Evolutionary conservation across 805 yeast species (phyloP), one percentile per base, ranked within the genome.

Genomic region (Kodamaea nitidulidarum): DNA sequence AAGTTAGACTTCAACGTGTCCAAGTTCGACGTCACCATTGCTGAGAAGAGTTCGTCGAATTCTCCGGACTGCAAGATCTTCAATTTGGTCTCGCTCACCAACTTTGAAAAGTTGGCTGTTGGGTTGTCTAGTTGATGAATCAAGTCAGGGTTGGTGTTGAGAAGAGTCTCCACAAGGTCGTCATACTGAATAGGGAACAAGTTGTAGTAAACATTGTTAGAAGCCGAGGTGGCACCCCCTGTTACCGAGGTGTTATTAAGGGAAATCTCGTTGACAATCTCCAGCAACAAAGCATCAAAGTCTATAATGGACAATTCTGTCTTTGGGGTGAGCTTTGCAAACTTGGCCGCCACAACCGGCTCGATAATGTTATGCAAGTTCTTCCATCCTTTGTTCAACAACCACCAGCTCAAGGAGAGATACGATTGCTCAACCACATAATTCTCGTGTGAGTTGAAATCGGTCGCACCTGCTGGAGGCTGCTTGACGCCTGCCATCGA

Each of bases 361-460:
- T 78, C 77, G 20, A 87, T 76, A 15, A 71, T 60, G 20, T 68
- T 62, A 15, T 76, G 70, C 25, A 86, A 63, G 24, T 70, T 64
- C 15, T 70, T 51, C 88, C 93, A 88, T 0, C 98, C 98, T 47
- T 80, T 77, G 58, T 91, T 88, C 36, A 91, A 67, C 33, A 91
- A 60, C 96, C 96, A 91, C 96, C 97, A 91, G 44, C 90, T 82
- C 45, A 88, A 75, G 0, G 95, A 83, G 34, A 91, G 68, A 56
- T 84, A 91, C 36, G 88, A 83, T 51, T 93, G 91, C 51, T 84
- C 93, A 27, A 81, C 71, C 24, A 74, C 61, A 54, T 81, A 78
- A 48, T 75, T 75, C 26, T 62, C 67, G 22, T 52, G 56, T 3
- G 43, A 21, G 33, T 56, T 61, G 21, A 50, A 52, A 15, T 51